Conservation (phyloP, 176 grass and related monocot species). For the Neostapfia colusana region DNA sequence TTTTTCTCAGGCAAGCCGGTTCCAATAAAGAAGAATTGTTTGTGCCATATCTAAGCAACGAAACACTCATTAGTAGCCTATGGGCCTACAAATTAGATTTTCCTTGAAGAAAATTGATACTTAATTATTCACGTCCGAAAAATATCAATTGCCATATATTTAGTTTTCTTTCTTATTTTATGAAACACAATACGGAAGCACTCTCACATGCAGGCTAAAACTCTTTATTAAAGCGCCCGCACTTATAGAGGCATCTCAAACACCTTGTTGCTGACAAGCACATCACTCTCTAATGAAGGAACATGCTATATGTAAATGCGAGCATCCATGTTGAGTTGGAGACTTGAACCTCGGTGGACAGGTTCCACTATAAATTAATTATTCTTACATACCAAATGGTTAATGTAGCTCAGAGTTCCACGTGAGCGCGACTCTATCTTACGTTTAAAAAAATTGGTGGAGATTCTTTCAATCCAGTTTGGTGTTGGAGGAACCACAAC, state of each 20-base stretch:
- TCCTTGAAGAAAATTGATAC: neutral
- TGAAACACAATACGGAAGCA: neutral
- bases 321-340: neutral
- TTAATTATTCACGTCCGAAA: neutral
- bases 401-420: neutral
- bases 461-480: neutral
- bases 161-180: neutral
- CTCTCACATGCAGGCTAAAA: neutral
- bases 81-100: neutral
- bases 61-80: neutral
- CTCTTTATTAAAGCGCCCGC: neutral
- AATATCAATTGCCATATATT: neutral
- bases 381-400: neutral
- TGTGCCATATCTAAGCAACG: neutral
- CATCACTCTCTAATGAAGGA: neutral
- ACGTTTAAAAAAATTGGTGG: neutral
- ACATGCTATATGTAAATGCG: neutral
- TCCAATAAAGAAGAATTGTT: neutral
- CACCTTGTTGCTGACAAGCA: neutral
- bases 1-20: neutral
- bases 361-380: neutral
- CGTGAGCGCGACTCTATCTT: neutral
- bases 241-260: neutral
- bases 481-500: neutral
- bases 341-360: neutral